These are phyloP conservation scores for Suhomyces wounanorum DNA, from an alignment of 1,139 yeast species.

Conservation along the genomic window DNA sequence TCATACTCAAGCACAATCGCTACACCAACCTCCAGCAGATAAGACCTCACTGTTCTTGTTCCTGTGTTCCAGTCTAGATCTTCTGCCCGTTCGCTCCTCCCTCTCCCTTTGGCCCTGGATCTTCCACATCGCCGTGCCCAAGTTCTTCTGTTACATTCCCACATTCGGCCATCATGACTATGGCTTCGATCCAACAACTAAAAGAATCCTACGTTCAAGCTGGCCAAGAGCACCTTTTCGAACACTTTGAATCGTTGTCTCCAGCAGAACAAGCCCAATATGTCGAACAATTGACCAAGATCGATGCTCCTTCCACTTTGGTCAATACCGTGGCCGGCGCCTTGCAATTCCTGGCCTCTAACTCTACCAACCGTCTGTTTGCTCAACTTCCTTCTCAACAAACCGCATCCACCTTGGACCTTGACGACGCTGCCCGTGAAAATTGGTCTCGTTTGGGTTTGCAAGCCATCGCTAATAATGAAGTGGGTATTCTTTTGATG, in stretches of 20 bases:
- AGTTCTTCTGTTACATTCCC: background rate
- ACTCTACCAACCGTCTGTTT: constrained; percentile 39
- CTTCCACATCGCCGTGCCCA: background rate
- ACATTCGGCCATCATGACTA: constrained; percentile 11
- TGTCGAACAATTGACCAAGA: constrained; percentile 38
- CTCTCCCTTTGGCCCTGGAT: no score
- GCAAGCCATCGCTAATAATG: constrained; percentile 63
- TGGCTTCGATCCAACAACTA: constrained; percentile 17
- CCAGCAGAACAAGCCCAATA: constrained; percentile 32
- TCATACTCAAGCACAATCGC: background rate
- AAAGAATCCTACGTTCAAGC: constrained; percentile 53
- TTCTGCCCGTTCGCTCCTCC: background rate
- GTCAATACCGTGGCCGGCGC: constrained; percentile 39
- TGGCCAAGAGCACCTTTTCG: constrained; percentile 45
- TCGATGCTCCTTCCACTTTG: constrained; percentile 45
- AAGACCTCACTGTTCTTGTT: background rate
- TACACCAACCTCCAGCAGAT: background rate
- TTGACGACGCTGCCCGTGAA: constrained; percentile 27
- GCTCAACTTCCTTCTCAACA: constrained; percentile 54
- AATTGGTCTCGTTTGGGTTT: constrained; percentile 65
- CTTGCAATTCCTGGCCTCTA: constrained; percentile 40
- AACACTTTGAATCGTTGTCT: constrained; percentile 40
- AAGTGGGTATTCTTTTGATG: constrained; percentile 87
- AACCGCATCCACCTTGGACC: constrained; percentile 52
- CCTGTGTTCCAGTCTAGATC: background rate